Evolutionary conservation across 1,284 basidiomycete genomes (phyloP), one percentile per base, ranked within the genome.

Genomic region (Ganoderma meredithae): DNA sequence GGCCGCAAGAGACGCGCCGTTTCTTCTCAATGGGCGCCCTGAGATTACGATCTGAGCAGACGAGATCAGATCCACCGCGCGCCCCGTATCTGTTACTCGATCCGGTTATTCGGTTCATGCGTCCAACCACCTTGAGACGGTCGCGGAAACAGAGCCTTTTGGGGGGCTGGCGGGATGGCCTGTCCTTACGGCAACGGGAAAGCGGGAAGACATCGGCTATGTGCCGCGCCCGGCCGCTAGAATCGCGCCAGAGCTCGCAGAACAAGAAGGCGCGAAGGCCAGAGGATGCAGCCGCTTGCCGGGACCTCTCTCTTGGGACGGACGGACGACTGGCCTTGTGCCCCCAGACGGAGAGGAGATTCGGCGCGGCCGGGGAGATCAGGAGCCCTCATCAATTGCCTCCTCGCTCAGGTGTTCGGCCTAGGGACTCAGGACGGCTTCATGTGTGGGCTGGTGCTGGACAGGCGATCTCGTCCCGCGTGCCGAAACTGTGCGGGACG

Each of bases 41-140:
- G 47, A 69, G 70, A 71, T 71, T 60, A 31, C 39, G 63, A 71
- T 71, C 70, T 63, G 52, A 49, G 63, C 60, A 61, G 62, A 44
- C 44, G 12, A 60, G 69, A 68, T 69, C 58, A 62, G 41, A 67
- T 69, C 61, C 59, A 63, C 70, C 65, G 70, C 67, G 65, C 60
- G 60, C 63, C 36, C 63, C 63, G 63, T 67, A 65, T 63, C 63
- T 61, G 64, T 71, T 59, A 47, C 40, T 43, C 62, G 55, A 55
- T 52, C 69, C 63, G 62, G 41, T 12, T 56, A 33, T 56, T 36
- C 53, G 27, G 15, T 33, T 33, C 7, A 19, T 9, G 53, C 19
- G 0, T 22, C 36, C n/a, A 9, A 7, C 31, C 39, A 13, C 22
- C 39, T 39, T 22, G 5, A 58, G 55, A 36, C 55, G 55, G 33